Evolutionary conservation across 2,329 filamentous ascomycete species (phyloP), one percentile per base, ranked within the genome.

Genomic region (Cercospora beticola): DNA sequence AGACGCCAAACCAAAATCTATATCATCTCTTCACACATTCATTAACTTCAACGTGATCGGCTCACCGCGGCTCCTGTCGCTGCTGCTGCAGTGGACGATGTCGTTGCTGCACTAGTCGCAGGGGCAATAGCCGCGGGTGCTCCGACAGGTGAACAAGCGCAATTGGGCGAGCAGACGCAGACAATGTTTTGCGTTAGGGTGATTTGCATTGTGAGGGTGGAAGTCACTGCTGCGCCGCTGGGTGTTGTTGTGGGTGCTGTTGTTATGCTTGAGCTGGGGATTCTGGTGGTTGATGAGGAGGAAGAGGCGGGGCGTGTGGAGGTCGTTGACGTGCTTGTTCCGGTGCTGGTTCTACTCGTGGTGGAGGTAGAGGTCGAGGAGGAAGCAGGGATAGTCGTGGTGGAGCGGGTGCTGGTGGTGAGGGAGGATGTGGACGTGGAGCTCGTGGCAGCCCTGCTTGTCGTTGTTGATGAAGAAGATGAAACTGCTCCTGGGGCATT

Each of bases 171-270:
- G 33, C 62, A 68, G 12, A 68, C 62, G 43, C 66, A 68, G 23
- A 65, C 58, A 1, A 65, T 43, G 12, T 68, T 68, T 18, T 68
- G 62, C 14, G 66, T 68, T 18, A 68, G 56, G 6, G 66, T 68
- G 30, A 68, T 61, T 26, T 59, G 54, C 66, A 65, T 68, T 14
- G 56, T 63, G 12, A 60, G 43, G 12, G 62, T 68, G 10, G 63
- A 62, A 31, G 66, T 59, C 5, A 33, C 60, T 30, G 60, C 31
- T 30, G 23, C 43, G 16, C 33, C 21, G 6, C 4, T 40, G 36
- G 36, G 36, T 40, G 36, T 40, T 40, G 66, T 46, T 7, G 62
- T 57, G 8, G 46, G 18, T 18, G 49, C 9, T 6, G 33, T 64
- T 1, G 61, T 58, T 1, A 61, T 31, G 30, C 60, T 64, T 14